A percentile compares a stretch with the other conserved stretches of the same genome.
Evolutionary conservation across 306 rosid species (phyloP).

Genomic region (Acacia crassicarpa): DNA sequence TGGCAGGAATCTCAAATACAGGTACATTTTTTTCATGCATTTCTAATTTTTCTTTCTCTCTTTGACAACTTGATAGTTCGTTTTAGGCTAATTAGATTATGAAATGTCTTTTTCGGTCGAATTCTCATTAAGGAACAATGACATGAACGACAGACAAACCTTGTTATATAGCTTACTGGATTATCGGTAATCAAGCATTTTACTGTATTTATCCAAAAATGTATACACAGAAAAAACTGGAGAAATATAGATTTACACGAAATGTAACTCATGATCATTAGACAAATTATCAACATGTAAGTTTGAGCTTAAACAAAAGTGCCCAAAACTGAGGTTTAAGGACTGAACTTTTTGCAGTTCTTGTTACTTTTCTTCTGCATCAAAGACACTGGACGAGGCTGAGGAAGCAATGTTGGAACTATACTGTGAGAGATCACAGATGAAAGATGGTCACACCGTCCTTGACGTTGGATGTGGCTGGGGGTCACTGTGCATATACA

Average conservation of each 20-base stretch:
- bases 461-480: constrained; percentile 95
- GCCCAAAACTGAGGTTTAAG: background rate
- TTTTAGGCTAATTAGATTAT: background rate
- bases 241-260: background rate
- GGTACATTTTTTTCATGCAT: constrained; percentile 43
- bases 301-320: background rate
- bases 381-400: constrained; percentile 74
- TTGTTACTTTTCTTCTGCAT: constrained; percentile 70
- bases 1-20: constrained; percentile 79
- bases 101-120: background rate
- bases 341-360: constrained; percentile 53
- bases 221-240: background rate
- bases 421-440: constrained; percentile 67
- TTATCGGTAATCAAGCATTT: background rate
- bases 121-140: background rate
- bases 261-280: background rate
- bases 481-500: constrained; percentile 80
- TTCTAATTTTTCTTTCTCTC: background rate
- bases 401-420: constrained; percentile 80
- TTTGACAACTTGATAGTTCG: background rate
- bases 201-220: background rate
- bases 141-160: background rate
- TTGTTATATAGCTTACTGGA: background rate
- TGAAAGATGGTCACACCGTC: constrained; percentile 73
- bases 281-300: background rate